Evolutionary conservation across 2,329 filamentous ascomycete genomes (phyloP).

Genomic region (Colletotrichum sp.): DNA sequence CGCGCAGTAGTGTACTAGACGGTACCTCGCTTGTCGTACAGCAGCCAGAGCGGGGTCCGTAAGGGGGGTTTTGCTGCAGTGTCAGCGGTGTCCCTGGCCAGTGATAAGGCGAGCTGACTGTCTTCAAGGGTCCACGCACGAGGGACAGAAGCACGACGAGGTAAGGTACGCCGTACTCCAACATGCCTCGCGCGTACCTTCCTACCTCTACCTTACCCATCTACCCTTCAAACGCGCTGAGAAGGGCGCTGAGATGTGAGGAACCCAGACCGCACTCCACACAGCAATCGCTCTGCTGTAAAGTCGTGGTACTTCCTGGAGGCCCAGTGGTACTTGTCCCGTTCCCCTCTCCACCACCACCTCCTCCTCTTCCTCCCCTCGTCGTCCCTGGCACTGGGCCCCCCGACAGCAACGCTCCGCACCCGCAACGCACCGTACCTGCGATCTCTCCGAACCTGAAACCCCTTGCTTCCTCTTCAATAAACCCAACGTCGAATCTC

Average conservation of each 20-base stretch:
- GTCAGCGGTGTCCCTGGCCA: conserved; percentile 7
- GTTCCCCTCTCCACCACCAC: neutral
- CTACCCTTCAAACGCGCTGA: neutral
- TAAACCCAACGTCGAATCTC: conserved; percentile 18
- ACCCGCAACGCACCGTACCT: conserved; percentile 9
- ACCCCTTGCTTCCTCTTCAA: conserved; percentile 21
- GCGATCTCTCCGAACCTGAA: conserved; percentile 23
- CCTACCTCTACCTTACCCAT: neutral
- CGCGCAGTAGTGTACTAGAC: neutral
- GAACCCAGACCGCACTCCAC: neutral
- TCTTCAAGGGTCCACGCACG: conserved; percentile 21
- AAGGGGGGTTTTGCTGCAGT: neutral
- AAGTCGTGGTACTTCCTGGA: neutral
- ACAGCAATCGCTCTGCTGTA: neutral
- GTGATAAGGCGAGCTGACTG: neutral
- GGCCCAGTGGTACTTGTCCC: neutral
- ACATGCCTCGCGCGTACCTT: neutral
- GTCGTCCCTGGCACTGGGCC: conserved; percentile 3
- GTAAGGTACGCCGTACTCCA: conserved; percentile 7
- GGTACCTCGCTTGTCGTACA: neutral
- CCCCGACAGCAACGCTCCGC: neutral
- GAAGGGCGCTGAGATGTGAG: neutral
- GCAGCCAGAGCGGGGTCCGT: neutral
- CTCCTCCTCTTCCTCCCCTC: neutral
- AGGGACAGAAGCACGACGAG: neutral